Evolutionary conservation across 257 asterid genomes (phyloP).

Genomic region (Capsicum rhomboideum): DNA sequence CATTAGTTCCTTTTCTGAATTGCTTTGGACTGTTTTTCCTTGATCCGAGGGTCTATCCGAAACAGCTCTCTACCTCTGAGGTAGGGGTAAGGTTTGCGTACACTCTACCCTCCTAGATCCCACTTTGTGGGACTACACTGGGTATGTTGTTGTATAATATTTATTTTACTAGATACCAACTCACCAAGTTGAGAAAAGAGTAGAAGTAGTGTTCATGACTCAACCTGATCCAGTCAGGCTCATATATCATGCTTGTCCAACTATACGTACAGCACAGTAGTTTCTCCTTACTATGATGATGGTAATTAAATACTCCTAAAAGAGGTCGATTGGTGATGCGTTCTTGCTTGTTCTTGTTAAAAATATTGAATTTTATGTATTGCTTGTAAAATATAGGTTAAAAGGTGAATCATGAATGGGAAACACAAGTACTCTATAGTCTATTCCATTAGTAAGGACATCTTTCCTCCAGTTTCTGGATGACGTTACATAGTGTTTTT

Average conservation of each 20-base stretch:
- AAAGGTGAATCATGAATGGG: not conserved
- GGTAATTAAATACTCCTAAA: not conserved
- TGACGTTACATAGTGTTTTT: not conserved
- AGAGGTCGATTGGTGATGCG: not conserved
- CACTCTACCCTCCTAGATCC: too few species aligned
- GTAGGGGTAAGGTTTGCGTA: too few species aligned
- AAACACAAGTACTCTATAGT: not conserved
- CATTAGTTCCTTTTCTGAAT: too few species aligned
- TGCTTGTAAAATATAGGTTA: not conserved
- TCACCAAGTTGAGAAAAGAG: not conserved
- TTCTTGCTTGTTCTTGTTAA: not conserved
- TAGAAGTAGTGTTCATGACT: not conserved
- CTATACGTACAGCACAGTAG: not conserved
- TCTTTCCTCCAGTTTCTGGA: not conserved
- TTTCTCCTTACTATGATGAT: not conserved
- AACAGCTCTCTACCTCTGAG: too few species aligned
- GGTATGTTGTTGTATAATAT: too few species aligned
- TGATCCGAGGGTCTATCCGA: too few species aligned
- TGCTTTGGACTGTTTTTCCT: too few species aligned
- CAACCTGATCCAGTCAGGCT: not conserved
- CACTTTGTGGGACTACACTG: too few species aligned
- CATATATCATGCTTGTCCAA: not conserved
- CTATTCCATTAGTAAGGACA: not conserved
- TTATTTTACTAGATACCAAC: not conserved
- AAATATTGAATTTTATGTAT: not conserved